Evolutionary conservation across 805 yeast species (phyloP).

Genomic region (Teunomyces stri): DNA sequence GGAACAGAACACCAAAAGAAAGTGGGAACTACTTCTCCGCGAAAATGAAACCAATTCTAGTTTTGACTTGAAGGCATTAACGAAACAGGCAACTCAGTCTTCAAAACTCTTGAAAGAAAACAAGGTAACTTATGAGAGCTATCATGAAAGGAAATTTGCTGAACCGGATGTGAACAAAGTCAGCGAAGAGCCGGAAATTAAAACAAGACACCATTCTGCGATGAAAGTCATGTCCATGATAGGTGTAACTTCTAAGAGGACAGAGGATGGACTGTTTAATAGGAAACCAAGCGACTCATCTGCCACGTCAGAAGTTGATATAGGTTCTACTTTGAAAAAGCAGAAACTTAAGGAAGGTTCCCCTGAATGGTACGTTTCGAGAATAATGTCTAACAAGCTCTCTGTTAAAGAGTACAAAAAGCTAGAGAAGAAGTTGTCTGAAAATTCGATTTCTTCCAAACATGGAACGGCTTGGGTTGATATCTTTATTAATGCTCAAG

Average conservation of each 20-base stretch:
- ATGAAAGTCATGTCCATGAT: constrained; percentile 11
- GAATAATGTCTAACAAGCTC: constrained; percentile 34
- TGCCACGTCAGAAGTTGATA: constrained; percentile 11
- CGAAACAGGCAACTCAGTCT: constrained; percentile 9
- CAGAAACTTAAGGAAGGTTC: constrained; percentile 34
- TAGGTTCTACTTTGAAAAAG: constrained; percentile 14
- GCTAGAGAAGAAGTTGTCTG: constrained; percentile 31
- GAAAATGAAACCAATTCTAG: constrained; percentile 38
- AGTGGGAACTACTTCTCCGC: constrained; percentile 43
- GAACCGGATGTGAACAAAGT: neutral
- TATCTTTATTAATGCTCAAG: constrained; percentile 38
- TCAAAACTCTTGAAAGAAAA: neutral
- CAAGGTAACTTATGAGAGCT: neutral
- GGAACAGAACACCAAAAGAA: constrained; percentile 33
- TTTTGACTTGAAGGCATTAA: constrained; percentile 32
- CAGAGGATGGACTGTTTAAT: constrained; percentile 7
- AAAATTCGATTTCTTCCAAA: constrained; percentile 18
- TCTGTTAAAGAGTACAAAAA: constrained; percentile 31
- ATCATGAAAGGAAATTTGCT: neutral
- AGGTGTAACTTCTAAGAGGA: constrained; percentile 6
- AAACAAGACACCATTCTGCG: constrained; percentile 8
- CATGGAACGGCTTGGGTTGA: constrained; percentile 27
- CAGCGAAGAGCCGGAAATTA: neutral
- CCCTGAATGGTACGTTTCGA: constrained; percentile 41
- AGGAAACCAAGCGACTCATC: constrained; percentile 11